Percentiles rank a stretch among this genome's conserved stretches.
Evolutionary conservation across 768 basidiomycete genomes (phyloP).

Genomic region (Lactarius akahatsu): DNA sequence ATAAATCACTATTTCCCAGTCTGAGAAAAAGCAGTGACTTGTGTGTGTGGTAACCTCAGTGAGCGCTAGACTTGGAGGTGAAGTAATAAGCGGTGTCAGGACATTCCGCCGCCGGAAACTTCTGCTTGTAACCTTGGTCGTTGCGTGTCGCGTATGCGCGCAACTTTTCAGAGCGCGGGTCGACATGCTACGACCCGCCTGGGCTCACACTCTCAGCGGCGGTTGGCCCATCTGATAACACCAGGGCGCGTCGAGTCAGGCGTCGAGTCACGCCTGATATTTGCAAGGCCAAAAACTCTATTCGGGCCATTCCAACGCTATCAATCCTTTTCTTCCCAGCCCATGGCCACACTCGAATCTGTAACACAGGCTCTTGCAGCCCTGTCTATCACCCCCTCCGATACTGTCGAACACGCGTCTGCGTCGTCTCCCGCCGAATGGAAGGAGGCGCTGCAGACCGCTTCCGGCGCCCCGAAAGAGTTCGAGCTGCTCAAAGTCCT

Average conservation of each 20-base stretch:
- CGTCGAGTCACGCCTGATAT: conserved; percentile 28
- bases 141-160: conserved; percentile 26
- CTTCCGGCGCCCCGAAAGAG: conserved; percentile 49
- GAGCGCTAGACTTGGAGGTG: background rate
- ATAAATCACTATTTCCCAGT: conserved; percentile 2
- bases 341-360: conserved; percentile 40
- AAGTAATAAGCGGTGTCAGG: conserved; percentile 16
- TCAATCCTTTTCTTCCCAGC: conserved; percentile 28
- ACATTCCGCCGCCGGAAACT: background rate
- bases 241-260: conserved; percentile 28
- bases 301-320: background rate
- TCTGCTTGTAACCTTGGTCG: conserved; percentile 2
- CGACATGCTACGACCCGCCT: conserved; percentile 17
- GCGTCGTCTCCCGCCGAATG: conserved; percentile 73
- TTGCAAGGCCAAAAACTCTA: conserved; percentile 8
- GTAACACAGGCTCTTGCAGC: conserved; percentile 45
- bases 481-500: conserved; percentile 84
- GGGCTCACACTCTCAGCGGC: conserved; percentile 1
- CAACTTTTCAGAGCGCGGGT: conserved; percentile 14
- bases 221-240: conserved; percentile 30
- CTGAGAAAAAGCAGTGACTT: background rate
- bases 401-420: conserved; percentile 54
- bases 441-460: conserved; percentile 66
- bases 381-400: conserved; percentile 55
- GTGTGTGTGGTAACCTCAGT: background rate